Conservation (phyloP, 768 basidiomycete genomes). For the Russula sp. region DNA sequence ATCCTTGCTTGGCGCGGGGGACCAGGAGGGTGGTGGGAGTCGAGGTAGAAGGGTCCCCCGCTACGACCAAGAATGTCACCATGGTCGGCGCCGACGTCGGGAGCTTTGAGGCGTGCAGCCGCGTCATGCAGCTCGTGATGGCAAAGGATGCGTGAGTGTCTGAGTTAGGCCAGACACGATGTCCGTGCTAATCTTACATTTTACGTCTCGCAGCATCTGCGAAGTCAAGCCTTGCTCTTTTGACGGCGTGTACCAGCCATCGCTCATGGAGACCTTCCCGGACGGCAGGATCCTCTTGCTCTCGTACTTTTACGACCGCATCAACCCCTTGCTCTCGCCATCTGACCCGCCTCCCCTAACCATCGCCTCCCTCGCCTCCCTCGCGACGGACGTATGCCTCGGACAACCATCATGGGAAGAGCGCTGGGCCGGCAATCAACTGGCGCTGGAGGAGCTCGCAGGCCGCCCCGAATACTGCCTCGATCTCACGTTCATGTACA, state of each 20-base stretch:
- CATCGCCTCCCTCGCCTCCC: conserved; percentile 51
- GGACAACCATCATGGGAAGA: conserved; percentile 57
- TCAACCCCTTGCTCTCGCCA: conserved; percentile 61
- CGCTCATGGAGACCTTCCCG: conserved; percentile 82
- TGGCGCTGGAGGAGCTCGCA: conserved; percentile 61
- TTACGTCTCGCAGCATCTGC: conserved; percentile 52
- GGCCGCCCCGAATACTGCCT: conserved; percentile 92
- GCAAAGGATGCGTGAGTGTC: conserved; percentile 85
- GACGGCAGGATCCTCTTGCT: conserved; percentile 82
- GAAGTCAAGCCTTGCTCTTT: conserved; percentile 93
- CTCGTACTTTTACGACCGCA: conserved; percentile 97
- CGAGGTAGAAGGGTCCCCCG: conserved; percentile 38
- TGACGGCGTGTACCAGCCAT: conserved; percentile 95
- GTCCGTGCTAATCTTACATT: neutral
- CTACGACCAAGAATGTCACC: conserved; percentile 52
- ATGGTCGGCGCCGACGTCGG: conserved; percentile 85
- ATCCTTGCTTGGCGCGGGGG: conserved; percentile 76
- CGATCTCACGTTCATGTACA: conserved; percentile 94
- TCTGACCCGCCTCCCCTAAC: conserved; percentile 27
- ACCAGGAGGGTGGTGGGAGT: conserved; percentile 61
- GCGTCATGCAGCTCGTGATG: conserved; percentile 81
- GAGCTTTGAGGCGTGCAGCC: conserved; percentile 78
- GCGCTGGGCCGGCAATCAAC: conserved; percentile 41
- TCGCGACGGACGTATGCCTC: conserved; percentile 68
- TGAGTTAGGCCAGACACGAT: too few relatives aligned